Base-by-base conservation (phyloP, 2,329 filamentous ascomycete genomes). In the Epichloe uncinata region DNA sequence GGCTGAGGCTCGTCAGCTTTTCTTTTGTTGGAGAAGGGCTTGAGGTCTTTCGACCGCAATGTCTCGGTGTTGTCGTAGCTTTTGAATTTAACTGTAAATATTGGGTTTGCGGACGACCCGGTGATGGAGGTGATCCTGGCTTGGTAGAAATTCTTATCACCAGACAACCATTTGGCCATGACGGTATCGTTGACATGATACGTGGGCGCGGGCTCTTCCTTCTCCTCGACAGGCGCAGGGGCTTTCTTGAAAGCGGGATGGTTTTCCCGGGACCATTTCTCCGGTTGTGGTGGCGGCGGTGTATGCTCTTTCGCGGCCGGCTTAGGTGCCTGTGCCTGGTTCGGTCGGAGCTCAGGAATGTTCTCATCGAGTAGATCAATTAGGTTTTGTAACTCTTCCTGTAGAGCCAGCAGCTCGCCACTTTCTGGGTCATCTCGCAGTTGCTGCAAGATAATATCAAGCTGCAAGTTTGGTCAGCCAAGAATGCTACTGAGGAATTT, bases 71-170 rank as follows among this genome's bases (percentile, higher is more conserved):
- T 88, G 55, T 84, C 80, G 69, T 97, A 97, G 60, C 81, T 87
- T 69, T 94, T 91, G 74, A 97, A 98, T 58, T 86, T 93, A 66
- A 98, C 90, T 45, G 87, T 85, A 66, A 96, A 98, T 55, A 96
- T 87, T 36, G 90, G 91, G 48, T 87, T 86, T 42, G 82, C 85
- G n/a, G 84, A 83, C 8, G 89, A 95, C 52, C 93, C 93, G 20
- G 91, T 96, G 59, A 96, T 90, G 48, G 86, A 90, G 47, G 88
- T 91, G 66, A 98, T 95, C 60, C 87, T 84, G 41, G 90, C 93
- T 43, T 88, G 84, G 69, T 97, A 97, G 69, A 90, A 96, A 22
- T 79, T 78, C 61, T 86, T 88, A 67, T 98, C 93, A 49, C 88
- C 89, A 9, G 87, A 85, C 44, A 85, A 72, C 87, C 90, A 98